Conservation (phyloP, 2,329 filamentous ascomycete genomes). For the Gaeumannomyces sp. region DNA sequence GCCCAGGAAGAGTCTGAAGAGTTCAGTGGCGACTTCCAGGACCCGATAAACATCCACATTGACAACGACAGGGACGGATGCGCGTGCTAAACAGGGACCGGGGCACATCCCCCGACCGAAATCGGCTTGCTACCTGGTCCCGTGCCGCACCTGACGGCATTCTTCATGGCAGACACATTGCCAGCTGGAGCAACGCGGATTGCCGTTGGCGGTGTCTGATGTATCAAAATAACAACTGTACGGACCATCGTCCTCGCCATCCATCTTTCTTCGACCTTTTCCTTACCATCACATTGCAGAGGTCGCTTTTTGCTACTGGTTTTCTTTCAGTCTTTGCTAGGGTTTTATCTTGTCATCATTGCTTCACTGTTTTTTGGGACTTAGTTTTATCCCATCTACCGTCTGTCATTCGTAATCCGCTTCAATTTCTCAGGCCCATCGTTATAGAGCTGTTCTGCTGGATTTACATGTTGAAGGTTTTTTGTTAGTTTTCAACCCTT, state of each 20-base stretch:
- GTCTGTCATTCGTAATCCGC: not conserved
- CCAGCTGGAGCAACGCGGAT: not conserved
- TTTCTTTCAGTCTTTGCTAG: not conserved
- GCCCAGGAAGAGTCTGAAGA: slow-evolving; percentile 97
- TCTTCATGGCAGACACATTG: not conserved
- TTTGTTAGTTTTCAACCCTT: not conserved
- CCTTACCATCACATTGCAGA: not conserved
- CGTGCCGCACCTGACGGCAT: not conserved
- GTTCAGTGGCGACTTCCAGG: slow-evolving; percentile 94
- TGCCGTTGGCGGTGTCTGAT: not conserved
- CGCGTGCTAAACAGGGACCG: slow-evolving; percentile 61
- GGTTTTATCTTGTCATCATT: not conserved
- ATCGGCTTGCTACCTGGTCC: not conserved
- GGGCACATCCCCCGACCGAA: not conserved
- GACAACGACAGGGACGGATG: slow-evolving; percentile 91
- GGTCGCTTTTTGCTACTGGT: not conserved
- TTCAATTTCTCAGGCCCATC: not conserved
- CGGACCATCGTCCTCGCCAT: not conserved
- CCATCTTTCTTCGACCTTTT: not conserved
- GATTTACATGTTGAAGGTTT: not conserved
- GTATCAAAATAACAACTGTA: slow-evolving; percentile 1
- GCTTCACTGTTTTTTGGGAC: not conserved
- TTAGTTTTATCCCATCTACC: not conserved
- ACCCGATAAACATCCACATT: slow-evolving; percentile 96
- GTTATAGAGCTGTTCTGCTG: not conserved